Percentiles rank a stretch among this genome's conserved stretches.
phyloP scores from a whole-genome alignment of 441 rosid species.

The Brassica hybrid region DNA sequence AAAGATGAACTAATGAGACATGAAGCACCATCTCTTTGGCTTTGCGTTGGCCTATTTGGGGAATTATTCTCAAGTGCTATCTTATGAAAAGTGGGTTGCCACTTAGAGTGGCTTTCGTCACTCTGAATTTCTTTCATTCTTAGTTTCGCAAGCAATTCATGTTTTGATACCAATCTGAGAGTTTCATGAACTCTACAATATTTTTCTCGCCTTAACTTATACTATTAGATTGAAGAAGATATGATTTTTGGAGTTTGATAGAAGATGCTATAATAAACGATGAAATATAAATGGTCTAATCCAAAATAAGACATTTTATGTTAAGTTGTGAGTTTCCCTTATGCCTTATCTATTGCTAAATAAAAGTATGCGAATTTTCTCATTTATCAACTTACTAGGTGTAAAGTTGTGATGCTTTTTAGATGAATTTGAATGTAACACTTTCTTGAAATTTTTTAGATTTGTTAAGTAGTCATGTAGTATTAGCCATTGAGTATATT shows the following conservation, averaged over 20 bases:
- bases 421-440: background rate
- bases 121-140: background rate
- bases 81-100: conserved; percentile 37
- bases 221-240: background rate
- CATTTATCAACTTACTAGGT: background rate
- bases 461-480: background rate
- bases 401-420: conserved; percentile 3
- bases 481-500: background rate
- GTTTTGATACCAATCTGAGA: background rate
- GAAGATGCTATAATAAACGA: background rate
- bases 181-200: background rate
- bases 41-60: conserved; percentile 31
- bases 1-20: conserved; percentile 23
- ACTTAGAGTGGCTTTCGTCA: conserved; percentile 38
- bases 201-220: background rate
- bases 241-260: background rate
- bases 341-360: background rate
- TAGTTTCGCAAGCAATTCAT: background rate
- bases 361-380: background rate
- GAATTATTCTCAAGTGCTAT: conserved; percentile 31
- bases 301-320: background rate
- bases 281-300: background rate
- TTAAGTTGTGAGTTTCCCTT: no score
- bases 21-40: conserved; percentile 23
- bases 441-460: background rate